Base-by-base conservation (phyloP, 73 alveolate species). In the Paramecium octaurelia region DNA sequence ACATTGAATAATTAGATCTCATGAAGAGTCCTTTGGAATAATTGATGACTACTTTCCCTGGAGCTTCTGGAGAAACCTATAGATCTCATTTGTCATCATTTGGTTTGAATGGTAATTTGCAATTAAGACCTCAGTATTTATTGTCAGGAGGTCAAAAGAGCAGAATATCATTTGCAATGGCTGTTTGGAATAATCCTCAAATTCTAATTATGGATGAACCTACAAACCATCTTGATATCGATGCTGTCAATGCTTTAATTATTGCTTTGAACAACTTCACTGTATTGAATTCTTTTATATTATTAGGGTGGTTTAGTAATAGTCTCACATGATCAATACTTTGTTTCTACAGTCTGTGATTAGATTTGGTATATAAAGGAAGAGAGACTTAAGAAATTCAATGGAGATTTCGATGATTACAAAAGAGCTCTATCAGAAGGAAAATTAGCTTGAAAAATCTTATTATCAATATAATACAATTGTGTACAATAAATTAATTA, bases 141-240 rank as follows among this genome's bases (percentile, higher is more conserved):
- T 95, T 98, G 86, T 96, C 99, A 31, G 99, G 99, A 85, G 99
- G 99, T 8, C 98, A 98, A 95, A 98, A 98, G 96, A 92, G 98
- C 36, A 95, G 99, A 95, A 99, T 98, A n/a, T 98, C 99, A 38
- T 96, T 98, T 86, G 99, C 99, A 10, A 92, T 98, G 95, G 97
- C 98, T 48, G 98, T 99, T 92, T 96, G 97, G 96, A 95, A 94
- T 70, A 97, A 98, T 93, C 99, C 99, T 18, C 99, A 98, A 92
- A 97, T 98, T 48, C 94, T 98, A 83, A 93, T 98, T 83, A 93
- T 98, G 97, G 99, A 98, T 95, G 99, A 98, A 96, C 99, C 99
- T 68, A 98, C 99, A 31, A 98, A 98, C 93, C 99, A 98, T 91
- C 93, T 98, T 93, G 99, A 98, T 93, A 96, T 98, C 58, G 99